These are phyloP conservation scores for Sclerotinia minor DNA, from an alignment of 2,329 filamentous ascomycete species.

Conservation along the genomic window DNA sequence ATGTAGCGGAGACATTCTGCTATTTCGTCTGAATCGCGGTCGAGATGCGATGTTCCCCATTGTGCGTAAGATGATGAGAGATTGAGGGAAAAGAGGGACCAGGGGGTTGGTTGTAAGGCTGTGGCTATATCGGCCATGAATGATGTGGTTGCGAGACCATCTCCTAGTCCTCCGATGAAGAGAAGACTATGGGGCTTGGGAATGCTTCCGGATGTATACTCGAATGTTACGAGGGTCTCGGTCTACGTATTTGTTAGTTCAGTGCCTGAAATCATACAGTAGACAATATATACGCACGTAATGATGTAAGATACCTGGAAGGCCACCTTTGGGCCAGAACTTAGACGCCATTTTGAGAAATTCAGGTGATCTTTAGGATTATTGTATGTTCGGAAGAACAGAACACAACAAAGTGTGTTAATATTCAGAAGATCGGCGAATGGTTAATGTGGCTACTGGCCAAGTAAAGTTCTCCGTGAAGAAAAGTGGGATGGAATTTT, in stretches of 20 bases:
- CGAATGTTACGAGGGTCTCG: slow-evolving; percentile 45
- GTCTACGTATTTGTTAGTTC: slow-evolving; percentile 38
- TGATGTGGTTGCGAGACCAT: slow-evolving; percentile 51
- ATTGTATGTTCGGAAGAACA: background rate
- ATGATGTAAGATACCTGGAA: slow-evolving; percentile 41
- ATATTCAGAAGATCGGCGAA: background rate
- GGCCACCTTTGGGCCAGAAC: slow-evolving; percentile 43
- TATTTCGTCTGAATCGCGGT: slow-evolving; percentile 44
- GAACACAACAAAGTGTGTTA: background rate
- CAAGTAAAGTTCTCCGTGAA: background rate
- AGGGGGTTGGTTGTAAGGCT: slow-evolving; percentile 43
- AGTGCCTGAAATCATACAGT: no score
- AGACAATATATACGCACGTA: slow-evolving; percentile 34
- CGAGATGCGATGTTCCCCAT: slow-evolving; percentile 45
- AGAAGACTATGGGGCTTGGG: slow-evolving; percentile 49
- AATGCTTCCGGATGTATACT: slow-evolving; percentile 41
- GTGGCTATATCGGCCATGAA: slow-evolving; percentile 50
- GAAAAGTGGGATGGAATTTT: slow-evolving; percentile 19
- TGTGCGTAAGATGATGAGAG: slow-evolving; percentile 46
- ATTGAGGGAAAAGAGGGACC: slow-evolving; percentile 44
- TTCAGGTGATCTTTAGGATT: slow-evolving; percentile 5
- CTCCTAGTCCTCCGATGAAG: slow-evolving; percentile 55
- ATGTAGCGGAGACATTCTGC: slow-evolving; percentile 41
- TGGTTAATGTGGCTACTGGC: background rate
- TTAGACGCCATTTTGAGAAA: slow-evolving; percentile 48